Conservation (phyloP, 805 yeast genomes). For the Cyberlindnera xishuangbannaensis region DNA sequence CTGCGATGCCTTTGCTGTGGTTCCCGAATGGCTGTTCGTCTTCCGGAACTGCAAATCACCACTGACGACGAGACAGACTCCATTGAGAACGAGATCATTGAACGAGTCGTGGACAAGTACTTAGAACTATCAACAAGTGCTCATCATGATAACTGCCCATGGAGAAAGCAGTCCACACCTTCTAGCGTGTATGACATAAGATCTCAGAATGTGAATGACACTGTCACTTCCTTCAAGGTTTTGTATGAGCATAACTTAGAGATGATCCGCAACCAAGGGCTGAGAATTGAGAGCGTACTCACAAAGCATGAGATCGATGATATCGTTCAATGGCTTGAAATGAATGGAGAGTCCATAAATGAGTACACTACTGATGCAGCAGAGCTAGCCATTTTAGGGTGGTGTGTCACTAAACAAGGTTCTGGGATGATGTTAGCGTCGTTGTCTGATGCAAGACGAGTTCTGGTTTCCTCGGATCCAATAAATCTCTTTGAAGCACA, state of each 20-base stretch:
- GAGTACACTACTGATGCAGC: slow-evolving; percentile 11
- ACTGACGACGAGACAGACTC: slow-evolving; percentile 9
- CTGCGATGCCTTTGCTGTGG: slow-evolving; percentile 31
- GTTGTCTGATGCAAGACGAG: slow-evolving; percentile 31
- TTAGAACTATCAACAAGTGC: slow-evolving; percentile 4
- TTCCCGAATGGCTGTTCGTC: slow-evolving; percentile 24
- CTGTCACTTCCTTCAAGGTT: slow-evolving; percentile 4
- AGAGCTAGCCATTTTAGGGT: slow-evolving; percentile 31
- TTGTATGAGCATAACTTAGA: slow-evolving; percentile 8
- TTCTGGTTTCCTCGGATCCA: slow-evolving; percentile 22
- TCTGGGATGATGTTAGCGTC: slow-evolving; percentile 27
- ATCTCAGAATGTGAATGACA: slow-evolving; percentile 8
- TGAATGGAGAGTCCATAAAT: slow-evolving; percentile 10
- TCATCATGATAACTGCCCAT: slow-evolving; percentile 22
- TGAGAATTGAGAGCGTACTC: slow-evolving; percentile 2
- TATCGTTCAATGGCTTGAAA: slow-evolving; percentile 8
- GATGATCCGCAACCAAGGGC: neutral
- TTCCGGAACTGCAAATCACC: slow-evolving; percentile 22
- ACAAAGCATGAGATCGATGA: slow-evolving; percentile 2
- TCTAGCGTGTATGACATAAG: slow-evolving; percentile 14
- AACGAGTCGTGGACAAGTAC: slow-evolving; percentile 12
- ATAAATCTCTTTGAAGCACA: slow-evolving; percentile 31
- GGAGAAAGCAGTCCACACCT: slow-evolving; percentile 19
- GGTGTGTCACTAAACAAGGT: slow-evolving; percentile 29
- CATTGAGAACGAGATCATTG: slow-evolving; percentile 4